Evolutionary conservation across 2,329 filamentous ascomycete species (phyloP), one percentile per base, ranked within the genome.

Genomic region (Phialocephala sp.): DNA sequence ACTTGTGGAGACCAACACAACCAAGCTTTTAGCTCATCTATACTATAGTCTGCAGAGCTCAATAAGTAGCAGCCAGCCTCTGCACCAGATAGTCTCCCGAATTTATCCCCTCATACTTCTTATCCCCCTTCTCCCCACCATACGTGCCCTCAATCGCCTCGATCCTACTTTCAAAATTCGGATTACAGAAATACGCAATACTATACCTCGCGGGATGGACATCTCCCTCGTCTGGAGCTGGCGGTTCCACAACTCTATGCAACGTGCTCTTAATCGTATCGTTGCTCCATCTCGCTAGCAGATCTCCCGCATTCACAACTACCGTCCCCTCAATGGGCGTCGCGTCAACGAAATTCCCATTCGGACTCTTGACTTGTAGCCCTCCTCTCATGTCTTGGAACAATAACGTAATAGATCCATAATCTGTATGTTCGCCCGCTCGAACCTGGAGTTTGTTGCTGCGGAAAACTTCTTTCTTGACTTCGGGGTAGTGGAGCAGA

Each of bases 241-340:
- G 91, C 1, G 94, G 94, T 79, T 97, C 91, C 5, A 97, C 91
- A 0, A 97, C 94, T 12, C 93, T 88, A 78, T 97, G 94, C 66
- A 93, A 87, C 4, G 94, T 97, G 75, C 91, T 94, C 80, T 91
- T 93, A 80, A 97, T 96, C 8, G 55, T 57, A 24, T 57, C 55
- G 39, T 57, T 57, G 69, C 91, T 92, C 94, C 93, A 97, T 60
- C 93, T 84, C 1, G 92, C 90, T 59, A 97, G 81, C 71, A 97
- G 77, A 76, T 97, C 94, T 1, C 93, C 94, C 0, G 93, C 93
- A 74, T 97, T 97, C 69, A 97, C 86, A 12, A 97, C 92, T 47
- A 95, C 90, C 0, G 92, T 93, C 62, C 88, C 89, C 41, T 88
- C 83, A 66, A 97, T 94, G 0, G 94, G 93, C 8, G 87, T 92